Conservation (phyloP, 129 eudicot genomes). For the Centella asiatica region DNA sequence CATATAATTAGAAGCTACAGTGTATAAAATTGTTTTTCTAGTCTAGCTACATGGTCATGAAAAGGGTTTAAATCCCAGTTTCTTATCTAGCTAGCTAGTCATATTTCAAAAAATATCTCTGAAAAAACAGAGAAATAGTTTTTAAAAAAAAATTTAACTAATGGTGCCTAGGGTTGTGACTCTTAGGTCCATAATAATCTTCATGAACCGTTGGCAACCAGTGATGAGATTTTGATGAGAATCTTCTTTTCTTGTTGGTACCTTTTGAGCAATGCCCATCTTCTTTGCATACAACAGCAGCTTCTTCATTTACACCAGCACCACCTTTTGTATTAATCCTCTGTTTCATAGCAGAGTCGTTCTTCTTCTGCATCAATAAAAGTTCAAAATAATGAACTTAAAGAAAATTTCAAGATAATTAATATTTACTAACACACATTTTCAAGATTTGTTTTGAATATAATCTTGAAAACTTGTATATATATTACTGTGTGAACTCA, state of each 20-base stretch:
- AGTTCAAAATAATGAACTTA: neutral
- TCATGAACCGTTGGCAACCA: slow-evolving; percentile 68
- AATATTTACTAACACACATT: neutral
- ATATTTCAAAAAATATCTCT: too few relatives aligned
- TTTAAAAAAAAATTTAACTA: slow-evolving; percentile 12
- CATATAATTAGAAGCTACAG: too few relatives aligned
- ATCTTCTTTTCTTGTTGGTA: slow-evolving; percentile 32
- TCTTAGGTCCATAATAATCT: slow-evolving; percentile 75
- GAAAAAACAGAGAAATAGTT: neutral
- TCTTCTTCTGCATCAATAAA: slow-evolving; percentile 12
- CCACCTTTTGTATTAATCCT: too few relatives aligned
- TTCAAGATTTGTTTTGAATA: neutral
- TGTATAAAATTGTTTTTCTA: too few relatives aligned
- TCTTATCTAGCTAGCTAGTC: too few relatives aligned
- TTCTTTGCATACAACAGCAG: slow-evolving; percentile 14
- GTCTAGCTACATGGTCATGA: neutral
- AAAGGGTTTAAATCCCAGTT: too few relatives aligned
- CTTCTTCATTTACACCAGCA: slow-evolving; percentile 12
- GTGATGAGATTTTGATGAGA: slow-evolving; percentile 36
- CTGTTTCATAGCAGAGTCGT: neutral
- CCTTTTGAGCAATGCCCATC: slow-evolving; percentile 28
- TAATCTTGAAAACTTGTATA: too few relatives aligned
- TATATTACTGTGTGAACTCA: neutral
- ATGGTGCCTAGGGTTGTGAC: slow-evolving; percentile 54
- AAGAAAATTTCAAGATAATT: neutral